phyloP scores from a whole-genome alignment of 495 filamentous ascomycete genomes.

The Oidiodendron maius region DNA sequence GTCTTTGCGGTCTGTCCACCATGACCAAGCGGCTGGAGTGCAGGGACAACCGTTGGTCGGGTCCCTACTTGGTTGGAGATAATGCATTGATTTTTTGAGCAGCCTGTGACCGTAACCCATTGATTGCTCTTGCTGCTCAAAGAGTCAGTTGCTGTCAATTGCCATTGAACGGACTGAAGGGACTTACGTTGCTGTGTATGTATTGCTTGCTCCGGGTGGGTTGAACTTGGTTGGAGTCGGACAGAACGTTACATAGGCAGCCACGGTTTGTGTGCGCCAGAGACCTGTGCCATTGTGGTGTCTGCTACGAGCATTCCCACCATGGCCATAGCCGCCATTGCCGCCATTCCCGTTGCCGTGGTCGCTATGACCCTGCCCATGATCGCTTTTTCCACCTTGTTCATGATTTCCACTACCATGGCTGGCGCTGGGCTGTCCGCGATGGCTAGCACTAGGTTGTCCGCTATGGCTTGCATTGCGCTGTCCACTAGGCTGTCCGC shows the following conservation, averaged over 20 bases:
- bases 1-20: too few species aligned
- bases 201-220: slow-evolving; percentile 5
- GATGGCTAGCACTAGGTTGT: too few species aligned
- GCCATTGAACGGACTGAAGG: too few species aligned
- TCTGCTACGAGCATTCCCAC: too few species aligned
- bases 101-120: slow-evolving; percentile 10
- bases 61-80: slow-evolving; percentile 1
- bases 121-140: neutral
- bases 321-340: neutral
- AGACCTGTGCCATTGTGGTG: neutral
- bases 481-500: too few species aligned
- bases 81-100: slow-evolving; percentile 3
- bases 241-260: slow-evolving; percentile 21
- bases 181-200: slow-evolving; percentile 14
- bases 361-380: too few species aligned
- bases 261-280: neutral
- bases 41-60: slow-evolving; percentile 3
- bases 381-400: too few species aligned
- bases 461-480: too few species aligned
- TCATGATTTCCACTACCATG: too few species aligned
- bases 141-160: neutral
- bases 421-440: too few species aligned
- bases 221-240: slow-evolving; percentile 21
- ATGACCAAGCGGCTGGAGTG: too few species aligned
- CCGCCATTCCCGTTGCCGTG: too few species aligned